Conservation (phyloP, 345 rosid species). For the Sisymbrium irio region DNA sequence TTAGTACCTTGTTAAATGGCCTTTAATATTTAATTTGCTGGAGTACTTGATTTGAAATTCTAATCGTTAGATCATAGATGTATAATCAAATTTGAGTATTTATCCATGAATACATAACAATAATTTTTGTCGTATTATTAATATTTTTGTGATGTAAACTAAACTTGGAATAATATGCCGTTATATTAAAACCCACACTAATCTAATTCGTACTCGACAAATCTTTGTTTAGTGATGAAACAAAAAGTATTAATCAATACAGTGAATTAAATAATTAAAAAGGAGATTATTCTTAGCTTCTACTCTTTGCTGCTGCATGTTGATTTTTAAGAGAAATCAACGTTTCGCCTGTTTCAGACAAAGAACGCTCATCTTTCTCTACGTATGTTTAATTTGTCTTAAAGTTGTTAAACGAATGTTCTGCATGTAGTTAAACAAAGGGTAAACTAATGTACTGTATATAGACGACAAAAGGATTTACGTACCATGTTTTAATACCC, state of each 20-base stretch:
- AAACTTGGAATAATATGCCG: background rate
- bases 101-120: background rate
- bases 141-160: background rate
- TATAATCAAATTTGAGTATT: background rate
- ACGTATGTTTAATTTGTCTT: slow-evolving; percentile 1
- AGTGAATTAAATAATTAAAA: slow-evolving; percentile 3
- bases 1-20: background rate
- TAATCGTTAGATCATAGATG: background rate
- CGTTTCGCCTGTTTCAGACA: slow-evolving; percentile 67
- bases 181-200: background rate
- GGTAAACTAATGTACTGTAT: background rate
- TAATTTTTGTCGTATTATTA: background rate
- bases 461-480: background rate
- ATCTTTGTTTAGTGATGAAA: background rate
- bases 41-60: slow-evolving; percentile 20
- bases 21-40: background rate
- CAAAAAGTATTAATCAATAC: background rate
- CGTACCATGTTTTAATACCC: no score
- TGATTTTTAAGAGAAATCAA: slow-evolving; percentile 44
- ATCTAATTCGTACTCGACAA: background rate
- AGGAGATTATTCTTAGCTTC: slow-evolving; percentile 57
- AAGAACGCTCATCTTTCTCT: slow-evolving; percentile 59
- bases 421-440: slow-evolving; percentile 14
- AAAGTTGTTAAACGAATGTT: background rate
- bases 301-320: slow-evolving; percentile 49